A percentile compares a stretch with the other conserved stretches of the same genome.
Conservation (phyloP, 352 stramenopile genomes). For the Globisporangium carolinianum region DNA sequence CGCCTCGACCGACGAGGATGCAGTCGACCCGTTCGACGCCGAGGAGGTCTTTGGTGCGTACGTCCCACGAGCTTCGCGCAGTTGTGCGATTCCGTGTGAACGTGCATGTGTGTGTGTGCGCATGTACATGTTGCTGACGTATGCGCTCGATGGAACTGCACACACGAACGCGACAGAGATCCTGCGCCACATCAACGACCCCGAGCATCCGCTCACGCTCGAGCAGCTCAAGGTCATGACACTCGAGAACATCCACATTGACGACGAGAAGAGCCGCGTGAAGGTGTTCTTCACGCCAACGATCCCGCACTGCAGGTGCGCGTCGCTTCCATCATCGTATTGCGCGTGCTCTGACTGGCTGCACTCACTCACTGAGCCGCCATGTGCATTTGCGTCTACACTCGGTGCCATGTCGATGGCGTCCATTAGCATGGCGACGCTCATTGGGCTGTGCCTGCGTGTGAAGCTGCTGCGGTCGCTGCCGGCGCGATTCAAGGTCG, state of each 20-base stretch:
- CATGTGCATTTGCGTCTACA: not conserved
- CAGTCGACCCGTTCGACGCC: conserved; percentile 70
- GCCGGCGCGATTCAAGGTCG: conserved; percentile 90
- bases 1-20: conserved; percentile 45
- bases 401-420: too few relatives aligned
- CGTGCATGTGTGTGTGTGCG: not conserved
- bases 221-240: conserved; percentile 93
- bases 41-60: conserved; percentile 82
- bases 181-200: conserved; percentile 88
- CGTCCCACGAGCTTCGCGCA: not conserved
- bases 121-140: not conserved
- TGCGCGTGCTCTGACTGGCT: not conserved
- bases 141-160: not conserved
- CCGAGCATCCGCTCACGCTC: conserved; percentile 90
- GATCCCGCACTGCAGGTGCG: conserved; percentile 93
- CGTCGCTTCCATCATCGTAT: not conserved
- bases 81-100: not conserved
- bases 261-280: conserved; percentile 75
- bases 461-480: conserved; percentile 96
- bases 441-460: conserved; percentile 93
- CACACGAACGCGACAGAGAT: conserved; percentile 36
- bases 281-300: conserved; percentile 90
- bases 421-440: conserved; percentile 88
- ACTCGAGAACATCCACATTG: conserved; percentile 85
- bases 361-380: not conserved